A percentile compares a stretch with the other conserved stretches of the same genome.
Evolutionary conservation across 352 stramenopile genomes (phyloP).

Genomic region (Phytophthora rubi): DNA sequence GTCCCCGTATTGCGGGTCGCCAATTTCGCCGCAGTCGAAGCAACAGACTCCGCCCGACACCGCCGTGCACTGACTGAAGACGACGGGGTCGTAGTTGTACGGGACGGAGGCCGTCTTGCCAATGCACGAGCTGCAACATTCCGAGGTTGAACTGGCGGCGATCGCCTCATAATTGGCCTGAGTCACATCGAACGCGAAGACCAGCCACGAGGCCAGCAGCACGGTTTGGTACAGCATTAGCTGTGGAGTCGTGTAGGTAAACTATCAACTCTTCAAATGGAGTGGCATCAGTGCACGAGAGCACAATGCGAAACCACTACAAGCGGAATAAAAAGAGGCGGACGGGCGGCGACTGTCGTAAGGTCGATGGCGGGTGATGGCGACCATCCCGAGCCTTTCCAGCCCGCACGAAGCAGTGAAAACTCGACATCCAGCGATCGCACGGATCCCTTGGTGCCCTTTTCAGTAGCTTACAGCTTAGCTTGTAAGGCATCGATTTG

Average conservation of each 20-base stretch:
- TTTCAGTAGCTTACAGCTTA: too few relatives aligned
- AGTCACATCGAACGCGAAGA: conserved; percentile 11
- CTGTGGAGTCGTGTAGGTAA: conserved; percentile 5
- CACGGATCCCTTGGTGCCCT: background rate
- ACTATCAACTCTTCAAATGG: conserved; percentile 23
- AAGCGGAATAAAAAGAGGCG: conserved; percentile 33
- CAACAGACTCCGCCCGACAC: conserved; percentile 65
- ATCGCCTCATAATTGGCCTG: conserved; percentile 15
- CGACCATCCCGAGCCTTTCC: conserved; percentile 21
- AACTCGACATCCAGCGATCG: background rate
- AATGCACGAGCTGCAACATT: conserved; percentile 74
- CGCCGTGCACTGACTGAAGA: conserved; percentile 59
- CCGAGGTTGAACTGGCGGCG: conserved; percentile 20
- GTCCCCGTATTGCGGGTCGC: conserved; percentile 38
- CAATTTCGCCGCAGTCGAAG: conserved; percentile 65
- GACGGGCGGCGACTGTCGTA: conserved; percentile 10
- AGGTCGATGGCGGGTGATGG: conserved; percentile 19
- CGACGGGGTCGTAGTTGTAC: conserved; percentile 76
- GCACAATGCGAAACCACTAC: conserved; percentile 23
- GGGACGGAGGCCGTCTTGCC: conserved; percentile 55
- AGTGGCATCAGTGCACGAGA: background rate
- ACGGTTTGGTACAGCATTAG: conserved; percentile 6
- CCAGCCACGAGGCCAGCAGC: conserved; percentile 6
- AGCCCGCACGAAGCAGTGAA: background rate
- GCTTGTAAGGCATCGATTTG: too few relatives aligned